Evolutionary conservation across 306 rosid species (phyloP).

Genomic region (Cucumis hystrix): DNA sequence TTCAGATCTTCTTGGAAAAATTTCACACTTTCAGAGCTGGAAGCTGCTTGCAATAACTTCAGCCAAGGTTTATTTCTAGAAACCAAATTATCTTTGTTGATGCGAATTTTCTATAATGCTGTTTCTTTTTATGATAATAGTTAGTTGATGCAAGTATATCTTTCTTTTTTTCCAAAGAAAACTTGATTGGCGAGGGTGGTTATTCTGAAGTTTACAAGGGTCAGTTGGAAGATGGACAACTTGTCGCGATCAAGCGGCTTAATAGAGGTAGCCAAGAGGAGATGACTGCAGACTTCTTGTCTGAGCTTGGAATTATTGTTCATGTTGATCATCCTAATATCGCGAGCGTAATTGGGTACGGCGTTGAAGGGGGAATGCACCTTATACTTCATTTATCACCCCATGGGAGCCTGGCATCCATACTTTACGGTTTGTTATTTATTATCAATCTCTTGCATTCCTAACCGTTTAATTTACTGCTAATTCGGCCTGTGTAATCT

Average conservation of each 20-base stretch:
- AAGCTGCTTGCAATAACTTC: conserved; percentile 62
- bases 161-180: conserved; percentile 24
- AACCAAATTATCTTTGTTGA: background rate
- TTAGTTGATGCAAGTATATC: background rate
- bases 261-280: conserved; percentile 78
- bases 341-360: conserved; percentile 86
- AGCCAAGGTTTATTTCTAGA: conserved; percentile 39
- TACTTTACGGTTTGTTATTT: conserved; percentile 63
- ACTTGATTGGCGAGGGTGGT: conserved; percentile 95
- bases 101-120: background rate
- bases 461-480: background rate
- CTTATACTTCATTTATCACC: conserved; percentile 94
- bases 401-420: conserved; percentile 74
- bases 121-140: background rate
- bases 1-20: conserved; percentile 84
- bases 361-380: conserved; percentile 98
- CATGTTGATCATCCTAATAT: conserved; percentile 94
- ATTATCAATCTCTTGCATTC: conserved; percentile 4
- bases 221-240: conserved; percentile 55
- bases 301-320: conserved; percentile 93
- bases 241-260: conserved; percentile 66
- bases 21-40: conserved; percentile 44
- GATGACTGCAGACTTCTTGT: conserved; percentile 92
- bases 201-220: conserved; percentile 93
- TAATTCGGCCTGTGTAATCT: conserved; percentile 3